Evolutionary conservation across 2,329 filamentous ascomycete species (phyloP).

Genomic region (Scytalidium sp.): DNA sequence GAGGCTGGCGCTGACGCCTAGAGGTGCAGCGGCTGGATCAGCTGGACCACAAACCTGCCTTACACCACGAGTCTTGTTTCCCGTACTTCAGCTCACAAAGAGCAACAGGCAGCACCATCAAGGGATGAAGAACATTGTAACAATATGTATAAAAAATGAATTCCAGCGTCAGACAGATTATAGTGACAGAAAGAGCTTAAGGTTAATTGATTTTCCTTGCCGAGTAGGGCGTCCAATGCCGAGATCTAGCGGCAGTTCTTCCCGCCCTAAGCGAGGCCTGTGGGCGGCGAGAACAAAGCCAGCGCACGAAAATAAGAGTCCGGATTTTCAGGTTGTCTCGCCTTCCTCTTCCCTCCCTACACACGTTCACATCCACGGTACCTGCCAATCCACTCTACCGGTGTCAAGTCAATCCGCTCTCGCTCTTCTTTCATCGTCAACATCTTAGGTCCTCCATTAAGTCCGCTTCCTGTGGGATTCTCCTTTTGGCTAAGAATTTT

Average conservation of each 20-base stretch:
- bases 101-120: too few species aligned
- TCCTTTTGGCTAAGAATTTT: too few species aligned
- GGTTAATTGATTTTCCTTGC: neutral
- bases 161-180: too few species aligned
- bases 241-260: neutral
- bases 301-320: neutral
- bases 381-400: conserved; percentile 22
- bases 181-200: too few species aligned
- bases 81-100: too few species aligned
- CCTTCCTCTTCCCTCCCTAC: conserved; percentile 11
- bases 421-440: conserved; percentile 14
- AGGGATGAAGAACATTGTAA: too few species aligned
- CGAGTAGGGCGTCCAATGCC: neutral
- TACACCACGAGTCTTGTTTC: too few species aligned
- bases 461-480: conserved; percentile 7
- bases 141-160: too few species aligned
- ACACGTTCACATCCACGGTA: conserved; percentile 20
- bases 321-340: neutral
- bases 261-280: neutral
- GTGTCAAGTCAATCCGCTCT: conserved; percentile 23
- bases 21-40: neutral
- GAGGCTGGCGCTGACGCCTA: neutral
- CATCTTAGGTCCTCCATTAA: conserved; percentile 1
- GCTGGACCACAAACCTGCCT: too few species aligned
- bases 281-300: conserved; percentile 1